Evolutionary conservation across 805 yeast species (phyloP).

Genomic region (Nakazawaea ernobii): DNA sequence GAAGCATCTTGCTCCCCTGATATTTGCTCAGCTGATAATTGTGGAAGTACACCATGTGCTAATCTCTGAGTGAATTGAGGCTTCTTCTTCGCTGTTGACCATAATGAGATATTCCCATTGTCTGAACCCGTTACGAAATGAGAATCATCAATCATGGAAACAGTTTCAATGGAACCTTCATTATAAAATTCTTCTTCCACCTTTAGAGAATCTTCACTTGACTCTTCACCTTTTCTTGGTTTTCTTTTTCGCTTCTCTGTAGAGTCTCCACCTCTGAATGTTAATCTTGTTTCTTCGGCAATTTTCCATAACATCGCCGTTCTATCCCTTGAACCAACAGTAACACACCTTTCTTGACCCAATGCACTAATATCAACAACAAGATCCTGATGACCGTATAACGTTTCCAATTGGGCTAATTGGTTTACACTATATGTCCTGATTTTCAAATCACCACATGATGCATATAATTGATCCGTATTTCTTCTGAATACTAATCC

Average conservation of each 20-base stretch:
- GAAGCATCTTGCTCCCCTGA: constrained; percentile 42
- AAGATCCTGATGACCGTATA: constrained; percentile 93
- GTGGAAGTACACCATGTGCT: constrained; percentile 68
- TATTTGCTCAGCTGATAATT: constrained; percentile 39
- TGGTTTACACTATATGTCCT: constrained; percentile 84
- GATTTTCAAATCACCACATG: constrained; percentile 88
- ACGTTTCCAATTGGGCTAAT: constrained; percentile 80
- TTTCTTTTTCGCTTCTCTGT: constrained; percentile 34
- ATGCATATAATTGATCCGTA: constrained; percentile 82
- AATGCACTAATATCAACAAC: constrained; percentile 79
- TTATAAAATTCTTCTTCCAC: constrained; percentile 37
- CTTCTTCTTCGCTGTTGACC: constrained; percentile 90
- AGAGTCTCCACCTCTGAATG: constrained; percentile 85
- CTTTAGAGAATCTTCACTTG: constrained; percentile 19
- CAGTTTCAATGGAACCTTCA: constrained; percentile 90
- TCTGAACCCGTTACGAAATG: constrained; percentile 94
- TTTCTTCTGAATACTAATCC: constrained; percentile 73
- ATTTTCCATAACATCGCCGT: constrained; percentile 97
- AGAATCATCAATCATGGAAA: constrained; percentile 85
- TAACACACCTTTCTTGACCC: constrained; percentile 84
- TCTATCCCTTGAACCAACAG: constrained; percentile 92
- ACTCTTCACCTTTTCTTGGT: constrained; percentile 25
- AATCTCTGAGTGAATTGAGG: constrained; percentile 63
- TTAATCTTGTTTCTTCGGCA: constrained; percentile 88
- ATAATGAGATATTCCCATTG: constrained; percentile 82